These are phyloP conservation scores for Penicillium fuscoglaucum DNA, from an alignment of 2,329 filamentous ascomycete genomes.

Conservation along the genomic window DNA sequence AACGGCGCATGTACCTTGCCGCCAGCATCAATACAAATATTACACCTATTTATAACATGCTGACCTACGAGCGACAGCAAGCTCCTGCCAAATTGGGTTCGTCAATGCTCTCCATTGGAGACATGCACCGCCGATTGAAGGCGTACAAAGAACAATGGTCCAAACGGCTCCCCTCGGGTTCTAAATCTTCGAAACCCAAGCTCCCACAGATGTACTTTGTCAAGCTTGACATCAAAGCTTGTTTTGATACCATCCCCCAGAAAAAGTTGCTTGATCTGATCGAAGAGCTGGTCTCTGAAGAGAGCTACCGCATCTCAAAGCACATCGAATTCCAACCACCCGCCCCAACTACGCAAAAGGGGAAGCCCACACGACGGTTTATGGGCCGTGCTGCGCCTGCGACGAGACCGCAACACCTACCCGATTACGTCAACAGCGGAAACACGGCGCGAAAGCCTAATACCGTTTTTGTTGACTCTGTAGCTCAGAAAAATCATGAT, in stretches of 20 bases:
- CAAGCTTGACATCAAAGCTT: conserved; percentile 87
- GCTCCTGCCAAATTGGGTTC: conserved; percentile 68
- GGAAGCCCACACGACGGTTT: conserved; percentile 49
- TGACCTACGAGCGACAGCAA: conserved; percentile 71
- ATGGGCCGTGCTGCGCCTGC: conserved; percentile 52
- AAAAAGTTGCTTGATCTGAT: conserved; percentile 68
- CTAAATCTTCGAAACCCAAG: conserved; percentile 12
- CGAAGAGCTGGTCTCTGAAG: conserved; percentile 55
- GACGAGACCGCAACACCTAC: conserved; percentile 48
- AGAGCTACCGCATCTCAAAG: conserved; percentile 69
- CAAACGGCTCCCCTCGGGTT: neutral
- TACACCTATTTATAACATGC: conserved; percentile 70
- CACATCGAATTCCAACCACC: conserved; percentile 69
- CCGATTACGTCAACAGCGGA: conserved; percentile 44
- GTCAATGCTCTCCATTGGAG: conserved; percentile 75
- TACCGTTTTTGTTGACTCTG: conserved; percentile 74
- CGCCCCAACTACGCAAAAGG: conserved; percentile 19
- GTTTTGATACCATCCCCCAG: conserved; percentile 95
- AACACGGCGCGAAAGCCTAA: conserved; percentile 54
- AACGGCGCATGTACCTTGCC: conserved; percentile 52
- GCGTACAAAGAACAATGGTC: conserved; percentile 57
- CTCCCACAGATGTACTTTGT: conserved; percentile 72
- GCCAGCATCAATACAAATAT: conserved; percentile 70
- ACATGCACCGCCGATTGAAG: conserved; percentile 74
- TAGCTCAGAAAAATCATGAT: conserved; percentile 58